These are phyloP conservation scores for Akanthomyces lecanii DNA, from an alignment of 2,329 filamentous ascomycete genomes.

Conservation along the genomic window DNA sequence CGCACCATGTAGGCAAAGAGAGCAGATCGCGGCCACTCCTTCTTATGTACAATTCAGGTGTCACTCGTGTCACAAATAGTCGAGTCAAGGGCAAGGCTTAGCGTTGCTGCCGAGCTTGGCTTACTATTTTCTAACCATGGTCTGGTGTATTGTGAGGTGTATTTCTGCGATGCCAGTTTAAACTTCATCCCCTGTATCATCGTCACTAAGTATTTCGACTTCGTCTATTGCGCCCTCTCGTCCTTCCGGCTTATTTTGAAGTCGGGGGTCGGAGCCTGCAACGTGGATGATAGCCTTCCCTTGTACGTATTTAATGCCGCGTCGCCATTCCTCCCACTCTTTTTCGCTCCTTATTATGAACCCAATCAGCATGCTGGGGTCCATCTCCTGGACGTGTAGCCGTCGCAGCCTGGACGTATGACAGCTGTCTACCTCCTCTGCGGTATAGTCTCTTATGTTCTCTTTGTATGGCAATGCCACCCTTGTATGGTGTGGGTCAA, in stretches of 20 bases:
- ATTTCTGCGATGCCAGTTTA: background rate
- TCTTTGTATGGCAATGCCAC: constrained; percentile 63
- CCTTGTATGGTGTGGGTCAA: constrained; percentile 87
- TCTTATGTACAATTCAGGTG: background rate
- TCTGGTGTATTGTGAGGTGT: background rate
- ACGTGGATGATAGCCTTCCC: constrained; percentile 86
- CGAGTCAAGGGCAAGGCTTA: background rate
- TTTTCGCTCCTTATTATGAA: constrained; percentile 79
- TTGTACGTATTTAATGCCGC: constrained; percentile 67
- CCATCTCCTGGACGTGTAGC: constrained; percentile 86
- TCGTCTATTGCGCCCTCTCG: constrained; percentile 77
- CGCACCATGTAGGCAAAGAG: background rate
- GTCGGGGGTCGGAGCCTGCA: constrained; percentile 62
- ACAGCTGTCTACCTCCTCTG: constrained; percentile 74
- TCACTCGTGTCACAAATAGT: background rate
- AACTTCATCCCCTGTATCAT: constrained; percentile 32
- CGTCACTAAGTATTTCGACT: constrained; percentile 82
- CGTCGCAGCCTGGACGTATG: constrained; percentile 82
- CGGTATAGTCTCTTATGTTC: constrained; percentile 54
- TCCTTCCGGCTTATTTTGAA: constrained; percentile 50
- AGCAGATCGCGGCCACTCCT: background rate
- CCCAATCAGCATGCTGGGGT: constrained; percentile 95
- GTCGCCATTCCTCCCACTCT: constrained; percentile 82
- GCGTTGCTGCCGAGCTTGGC: background rate
- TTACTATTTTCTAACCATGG: background rate